Conservation (phyloP, 176 grass and related monocot genomes). For the Guadua angustifolia region DNA sequence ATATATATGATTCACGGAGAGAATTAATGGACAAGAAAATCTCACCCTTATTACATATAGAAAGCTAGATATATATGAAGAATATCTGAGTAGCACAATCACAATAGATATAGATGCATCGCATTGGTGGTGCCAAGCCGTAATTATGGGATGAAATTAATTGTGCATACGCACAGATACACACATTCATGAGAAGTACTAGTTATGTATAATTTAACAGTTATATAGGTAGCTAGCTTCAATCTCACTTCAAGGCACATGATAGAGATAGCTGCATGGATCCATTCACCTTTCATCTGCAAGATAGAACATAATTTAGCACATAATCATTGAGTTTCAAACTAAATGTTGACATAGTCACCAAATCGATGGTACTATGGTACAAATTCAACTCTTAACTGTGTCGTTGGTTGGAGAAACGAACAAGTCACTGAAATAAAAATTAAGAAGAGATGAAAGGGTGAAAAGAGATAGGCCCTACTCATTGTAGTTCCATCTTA, state of each 20-base stretch:
- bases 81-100: not conserved
- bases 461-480: not conserved
- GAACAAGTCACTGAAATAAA: not conserved
- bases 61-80: not conserved
- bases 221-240: slow-evolving; percentile 31
- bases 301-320: not conserved
- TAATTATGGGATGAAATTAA: slow-evolving; percentile 22
- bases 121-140: slow-evolving; percentile 9
- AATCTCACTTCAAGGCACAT: slow-evolving; percentile 3
- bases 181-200: slow-evolving; percentile 14
- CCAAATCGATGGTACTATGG: not conserved
- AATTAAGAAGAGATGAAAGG: not conserved
- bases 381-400: not conserved
- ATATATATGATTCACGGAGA: not conserved
- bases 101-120: slow-evolving; percentile 31
- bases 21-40: not conserved
- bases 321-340: not conserved
- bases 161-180: slow-evolving; percentile 12
- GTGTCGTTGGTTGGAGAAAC: not conserved
- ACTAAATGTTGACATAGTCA: not conserved
- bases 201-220: slow-evolving; percentile 24
- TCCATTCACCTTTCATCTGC: slow-evolving; percentile 57
- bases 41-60: slow-evolving; percentile 13
- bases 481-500: not conserved
- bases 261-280: slow-evolving; percentile 1